A percentile compares a stretch with the other conserved stretches of the same genome.
Evolutionary conservation across 169 alveolate species (phyloP).

Genomic region (Plasmodium blacklocki): DNA sequence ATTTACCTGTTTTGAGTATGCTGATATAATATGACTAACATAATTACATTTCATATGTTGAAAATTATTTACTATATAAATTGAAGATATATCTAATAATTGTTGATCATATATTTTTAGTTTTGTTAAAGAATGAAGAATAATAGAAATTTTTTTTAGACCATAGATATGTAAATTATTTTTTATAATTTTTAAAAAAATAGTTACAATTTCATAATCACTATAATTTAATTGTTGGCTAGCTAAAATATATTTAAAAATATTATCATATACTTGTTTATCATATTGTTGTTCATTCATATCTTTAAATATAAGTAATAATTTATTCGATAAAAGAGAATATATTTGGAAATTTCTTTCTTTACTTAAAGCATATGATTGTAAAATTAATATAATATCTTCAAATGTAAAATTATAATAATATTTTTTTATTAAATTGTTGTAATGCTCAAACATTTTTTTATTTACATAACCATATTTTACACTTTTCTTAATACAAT

Average conservation of each 20-base stretch:
- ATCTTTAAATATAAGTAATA: constrained; percentile 42
- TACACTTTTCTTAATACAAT: constrained; percentile 68
- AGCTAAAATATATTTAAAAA: constrained; percentile 57
- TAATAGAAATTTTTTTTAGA: constrained; percentile 30
- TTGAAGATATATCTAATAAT: constrained; percentile 8
- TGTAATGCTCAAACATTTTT: constrained; percentile 50
- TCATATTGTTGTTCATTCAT: neutral
- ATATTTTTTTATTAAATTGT: constrained; percentile 25
- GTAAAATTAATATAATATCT: constrained; percentile 48
- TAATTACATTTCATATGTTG: constrained; percentile 25
- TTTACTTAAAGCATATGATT: constrained; percentile 72
- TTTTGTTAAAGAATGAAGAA: constrained; percentile 42
- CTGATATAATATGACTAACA: constrained; percentile 53
- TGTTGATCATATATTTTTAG: constrained; percentile 54
- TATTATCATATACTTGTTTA: constrained; percentile 15
- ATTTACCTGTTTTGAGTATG: constrained; percentile 26
- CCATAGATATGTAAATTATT: constrained; percentile 29
- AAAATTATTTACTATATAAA: constrained; percentile 32
- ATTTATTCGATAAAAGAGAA: constrained; percentile 35
- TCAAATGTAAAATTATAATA: constrained; percentile 5
- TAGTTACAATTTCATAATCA: constrained; percentile 42
- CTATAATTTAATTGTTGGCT: constrained; percentile 55
- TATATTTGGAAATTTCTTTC: constrained; percentile 66
- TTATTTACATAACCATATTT: constrained; percentile 69
- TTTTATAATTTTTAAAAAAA: constrained; percentile 38